Evolutionary conservation across 2,329 filamentous ascomycete genomes (phyloP).

Genomic region (Elsinoe australis): DNA sequence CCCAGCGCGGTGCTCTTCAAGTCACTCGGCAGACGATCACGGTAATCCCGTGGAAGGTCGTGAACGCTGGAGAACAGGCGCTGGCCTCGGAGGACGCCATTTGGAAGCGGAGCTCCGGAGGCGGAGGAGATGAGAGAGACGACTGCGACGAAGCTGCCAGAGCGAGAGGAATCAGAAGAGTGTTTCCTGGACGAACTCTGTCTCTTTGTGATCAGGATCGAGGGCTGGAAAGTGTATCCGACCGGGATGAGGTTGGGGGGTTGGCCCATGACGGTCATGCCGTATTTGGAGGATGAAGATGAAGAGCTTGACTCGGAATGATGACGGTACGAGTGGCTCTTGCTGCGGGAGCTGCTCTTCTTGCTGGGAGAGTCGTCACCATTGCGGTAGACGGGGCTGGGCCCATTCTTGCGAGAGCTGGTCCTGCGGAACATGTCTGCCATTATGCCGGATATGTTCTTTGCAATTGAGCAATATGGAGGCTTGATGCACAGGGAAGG

Average conservation of each 20-base stretch:
- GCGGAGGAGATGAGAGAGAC: conserved; percentile 3
- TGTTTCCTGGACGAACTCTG: conserved; percentile 3
- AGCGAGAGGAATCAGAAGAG: conserved; percentile 5
- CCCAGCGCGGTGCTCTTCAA: background rate
- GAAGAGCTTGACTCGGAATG: background rate
- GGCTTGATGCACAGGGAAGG: too few relatives aligned
- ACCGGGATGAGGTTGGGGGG: background rate
- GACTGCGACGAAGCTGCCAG: conserved; percentile 5
- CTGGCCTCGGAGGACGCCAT: conserved; percentile 2
- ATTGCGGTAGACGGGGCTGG: conserved; percentile 1
- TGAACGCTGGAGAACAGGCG: conserved; percentile 2
- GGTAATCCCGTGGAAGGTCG: conserved; percentile 10
- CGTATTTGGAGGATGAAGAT: conserved; percentile 7
- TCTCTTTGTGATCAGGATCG: conserved; percentile 1
- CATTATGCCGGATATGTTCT: too few relatives aligned
- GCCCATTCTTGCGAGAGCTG: conserved; percentile 5
- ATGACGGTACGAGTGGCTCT: conserved; percentile 3
- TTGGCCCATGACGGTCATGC: conserved; percentile 5
- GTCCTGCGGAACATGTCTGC: conserved; percentile 6
- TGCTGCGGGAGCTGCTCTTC: background rate
- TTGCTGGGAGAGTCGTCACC: conserved; percentile 2
- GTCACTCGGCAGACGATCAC: background rate
- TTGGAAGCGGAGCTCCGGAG: background rate
- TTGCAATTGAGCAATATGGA: too few relatives aligned
- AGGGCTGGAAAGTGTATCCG: conserved; percentile 14